Base-by-base conservation (phyloP, 2,329 filamentous ascomycete genomes). In the Parafenestella ontariensis region DNA sequence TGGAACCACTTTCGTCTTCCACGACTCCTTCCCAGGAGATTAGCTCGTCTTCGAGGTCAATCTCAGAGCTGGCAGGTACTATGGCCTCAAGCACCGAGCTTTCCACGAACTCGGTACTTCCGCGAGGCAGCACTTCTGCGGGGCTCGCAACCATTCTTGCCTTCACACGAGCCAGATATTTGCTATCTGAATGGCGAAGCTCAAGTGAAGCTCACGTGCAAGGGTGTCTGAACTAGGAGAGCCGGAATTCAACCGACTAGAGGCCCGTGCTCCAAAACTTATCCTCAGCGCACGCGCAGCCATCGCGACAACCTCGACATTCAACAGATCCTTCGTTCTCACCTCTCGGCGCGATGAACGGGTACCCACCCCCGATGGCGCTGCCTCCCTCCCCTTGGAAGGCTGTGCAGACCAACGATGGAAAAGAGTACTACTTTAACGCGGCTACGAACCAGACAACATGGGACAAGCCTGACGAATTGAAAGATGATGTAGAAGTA, bases 341-440 rank as follows among this genome's bases (percentile, higher is more conserved):
- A 46, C 40, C 45, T 18, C 5, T n/a, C 28, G 29, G 28, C 61
- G 39, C 73, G 56, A 90, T 90, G 86, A 89, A 85, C 74, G 85
- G 83, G 56, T 79, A 79, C 64, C 78, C 79, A 54, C 79, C 79
- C 52, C 79, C 78, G 65, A 83, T 71, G 79, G 73, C 45, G 45
- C 77, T 81, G 40, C 51, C 58, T 7, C 50, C 45, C 6, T 42
- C 65, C 51, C 73, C 85, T 39, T 97, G 93, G 93, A 88, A 91
- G 76, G 90, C 95, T 76, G 88, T 91, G 65, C 89, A 87, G 65
- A 91, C 89, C 64, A 80, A 87, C 2, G 92, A 96, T 70, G 94
- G 93, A 61, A 87, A 91, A 64, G 83, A 87, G 42, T 99, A 99
- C 77, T 99, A 96, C 76, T 96, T 93, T 82, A 96, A 99, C 74